These are phyloP conservation scores for Ceratocystis cacaofunesta DNA, from an alignment of 2,329 filamentous ascomycete species.

Conservation along the genomic window DNA sequence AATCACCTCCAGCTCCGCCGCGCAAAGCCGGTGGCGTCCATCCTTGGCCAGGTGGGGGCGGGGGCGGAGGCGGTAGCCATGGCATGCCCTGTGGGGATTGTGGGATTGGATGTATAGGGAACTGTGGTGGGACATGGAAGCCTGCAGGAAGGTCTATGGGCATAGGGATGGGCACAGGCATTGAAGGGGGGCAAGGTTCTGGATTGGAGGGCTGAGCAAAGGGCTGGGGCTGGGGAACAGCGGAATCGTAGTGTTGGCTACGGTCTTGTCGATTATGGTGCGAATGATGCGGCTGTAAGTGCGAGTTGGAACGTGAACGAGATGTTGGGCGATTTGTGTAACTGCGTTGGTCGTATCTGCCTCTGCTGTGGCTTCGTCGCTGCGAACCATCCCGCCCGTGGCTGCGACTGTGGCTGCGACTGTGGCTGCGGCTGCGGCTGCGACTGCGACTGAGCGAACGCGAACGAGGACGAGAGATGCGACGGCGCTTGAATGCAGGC, in stretches of 20 bases:
- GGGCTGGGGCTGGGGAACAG: constrained; percentile 10
- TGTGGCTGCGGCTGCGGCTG: not conserved
- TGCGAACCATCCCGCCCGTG: constrained; percentile 19
- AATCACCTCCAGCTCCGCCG: not conserved
- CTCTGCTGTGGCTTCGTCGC: not conserved
- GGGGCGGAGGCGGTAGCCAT: constrained; percentile 19
- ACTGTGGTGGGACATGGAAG: constrained; percentile 21
- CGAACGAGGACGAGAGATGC: constrained; percentile 4
- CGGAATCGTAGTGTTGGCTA: not conserved
- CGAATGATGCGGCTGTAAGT: constrained; percentile 17
- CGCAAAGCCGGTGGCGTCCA: not conserved
- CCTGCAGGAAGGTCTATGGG: constrained; percentile 17
- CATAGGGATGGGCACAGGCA: not conserved
- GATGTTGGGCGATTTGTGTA: constrained; percentile 18
- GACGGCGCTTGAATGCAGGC: constrained; percentile 7
- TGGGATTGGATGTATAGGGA: constrained; percentile 25
- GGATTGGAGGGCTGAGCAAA: not conserved
- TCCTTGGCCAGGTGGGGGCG: constrained; percentile 18
- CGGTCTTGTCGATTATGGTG: not conserved
- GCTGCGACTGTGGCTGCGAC: constrained; percentile 8
- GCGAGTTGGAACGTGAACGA: constrained; percentile 15
- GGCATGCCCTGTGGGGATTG: constrained; percentile 16
- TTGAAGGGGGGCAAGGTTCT: not conserved
- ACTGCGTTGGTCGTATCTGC: not conserved
- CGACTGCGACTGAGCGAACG: constrained; percentile 1